These are phyloP conservation scores for Saturnispora hagleri DNA, from an alignment of 805 yeast genomes.

Conservation along the genomic window DNA sequence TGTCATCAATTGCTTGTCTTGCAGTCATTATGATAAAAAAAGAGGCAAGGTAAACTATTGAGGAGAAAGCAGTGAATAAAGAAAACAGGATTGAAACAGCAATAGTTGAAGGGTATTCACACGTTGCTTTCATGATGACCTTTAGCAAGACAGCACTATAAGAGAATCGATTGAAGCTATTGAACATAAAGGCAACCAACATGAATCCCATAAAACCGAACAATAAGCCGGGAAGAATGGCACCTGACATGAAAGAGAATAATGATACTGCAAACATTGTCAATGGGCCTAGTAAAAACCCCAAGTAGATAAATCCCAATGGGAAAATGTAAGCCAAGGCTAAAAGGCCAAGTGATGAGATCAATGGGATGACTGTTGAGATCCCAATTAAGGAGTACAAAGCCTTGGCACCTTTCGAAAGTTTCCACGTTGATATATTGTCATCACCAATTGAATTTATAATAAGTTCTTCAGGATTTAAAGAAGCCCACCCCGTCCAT, in stretches of 20 bases:
- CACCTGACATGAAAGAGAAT: conserved; percentile 15
- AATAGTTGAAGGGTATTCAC: conserved; percentile 59
- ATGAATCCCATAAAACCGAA: conserved; percentile 16
- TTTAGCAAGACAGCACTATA: conserved; percentile 24
- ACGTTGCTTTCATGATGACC: conserved; percentile 66
- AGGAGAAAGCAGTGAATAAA: conserved; percentile 44
- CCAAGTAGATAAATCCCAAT: conserved; percentile 22
- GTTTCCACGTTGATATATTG: not conserved
- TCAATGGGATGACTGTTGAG: conserved; percentile 16
- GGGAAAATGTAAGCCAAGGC: conserved; percentile 22
- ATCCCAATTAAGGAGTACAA: conserved; percentile 6
- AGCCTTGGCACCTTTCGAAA: conserved; percentile 10
- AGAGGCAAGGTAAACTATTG: conserved; percentile 54
- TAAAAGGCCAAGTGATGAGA: conserved; percentile 16
- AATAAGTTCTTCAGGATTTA: conserved; percentile 7
- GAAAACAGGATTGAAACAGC: conserved; percentile 34
- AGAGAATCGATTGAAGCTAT: conserved; percentile 21
- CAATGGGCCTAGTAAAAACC: conserved; percentile 23
- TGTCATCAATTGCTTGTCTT: conserved; percentile 35
- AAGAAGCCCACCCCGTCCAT: not conserved
- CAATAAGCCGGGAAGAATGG: conserved; percentile 13
- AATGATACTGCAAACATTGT: conserved; percentile 20
- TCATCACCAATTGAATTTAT: not conserved
- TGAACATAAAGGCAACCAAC: conserved; percentile 19
- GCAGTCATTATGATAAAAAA: conserved; percentile 41